Conservation (phyloP, 176 grass and related monocot species). For the Thinopyrum elongatum region DNA sequence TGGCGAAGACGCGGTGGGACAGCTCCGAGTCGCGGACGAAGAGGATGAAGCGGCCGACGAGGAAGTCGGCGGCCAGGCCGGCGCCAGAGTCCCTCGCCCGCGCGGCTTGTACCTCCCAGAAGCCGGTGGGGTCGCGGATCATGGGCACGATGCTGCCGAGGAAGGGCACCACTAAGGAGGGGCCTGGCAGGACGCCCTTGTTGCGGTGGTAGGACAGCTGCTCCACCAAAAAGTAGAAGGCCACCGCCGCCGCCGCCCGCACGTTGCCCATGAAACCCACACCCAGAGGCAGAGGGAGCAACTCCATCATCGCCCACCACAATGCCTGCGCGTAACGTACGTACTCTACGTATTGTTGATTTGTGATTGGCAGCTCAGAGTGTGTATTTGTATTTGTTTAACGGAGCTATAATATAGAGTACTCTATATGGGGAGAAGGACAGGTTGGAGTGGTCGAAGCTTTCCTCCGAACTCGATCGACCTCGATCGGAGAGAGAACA, state of each 20-base stretch:
- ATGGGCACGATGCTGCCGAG: constrained; percentile 51
- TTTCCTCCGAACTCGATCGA: no score
- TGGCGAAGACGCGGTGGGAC: constrained; percentile 71
- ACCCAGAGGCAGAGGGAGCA: no score
- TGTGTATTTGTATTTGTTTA: no score
- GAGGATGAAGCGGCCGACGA: constrained; percentile 62
- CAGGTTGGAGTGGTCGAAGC: no score
- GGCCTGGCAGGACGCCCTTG: constrained; percentile 55
- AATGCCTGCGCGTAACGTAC: no score
- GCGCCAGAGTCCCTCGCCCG: constrained; percentile 39
- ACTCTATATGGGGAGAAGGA: no score
- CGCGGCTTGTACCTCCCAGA: constrained; percentile 49
- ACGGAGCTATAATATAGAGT: no score
- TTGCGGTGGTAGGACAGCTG: constrained; percentile 67
- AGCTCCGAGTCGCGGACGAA: constrained; percentile 66
- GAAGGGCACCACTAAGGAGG: constrained; percentile 51
- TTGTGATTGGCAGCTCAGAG: no score
- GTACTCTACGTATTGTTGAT: no score
- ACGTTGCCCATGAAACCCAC: no score
- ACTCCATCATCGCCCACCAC: no score
- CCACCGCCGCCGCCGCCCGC: neutral
- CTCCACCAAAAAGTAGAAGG: constrained; percentile 37
- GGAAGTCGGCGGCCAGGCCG: constrained; percentile 58
- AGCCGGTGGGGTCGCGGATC: constrained; percentile 52
- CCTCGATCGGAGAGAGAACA: no score